Conservation (phyloP, 1,139 yeast genomes). For the Pichia sp. region DNA sequence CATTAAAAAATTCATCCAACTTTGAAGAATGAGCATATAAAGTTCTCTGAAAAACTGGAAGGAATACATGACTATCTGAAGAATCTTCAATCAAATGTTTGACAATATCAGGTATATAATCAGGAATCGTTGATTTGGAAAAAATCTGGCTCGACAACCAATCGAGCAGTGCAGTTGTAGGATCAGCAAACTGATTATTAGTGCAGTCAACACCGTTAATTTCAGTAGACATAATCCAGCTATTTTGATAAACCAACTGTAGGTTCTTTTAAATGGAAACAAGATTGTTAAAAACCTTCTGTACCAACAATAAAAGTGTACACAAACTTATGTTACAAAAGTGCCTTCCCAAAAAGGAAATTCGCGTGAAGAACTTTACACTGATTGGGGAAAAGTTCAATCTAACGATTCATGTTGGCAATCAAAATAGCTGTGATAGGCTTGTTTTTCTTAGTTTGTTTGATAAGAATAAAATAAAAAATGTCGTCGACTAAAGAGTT, state of each 20-base stretch:
- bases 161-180: background rate
- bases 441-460: background rate
- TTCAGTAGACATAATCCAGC: background rate
- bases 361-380: conserved; percentile 1
- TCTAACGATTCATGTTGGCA: background rate
- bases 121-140: background rate
- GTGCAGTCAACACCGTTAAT: background rate
- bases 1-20: background rate
- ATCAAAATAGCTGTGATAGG: background rate
- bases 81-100: conserved; percentile 1
- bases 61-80: conserved; percentile 1
- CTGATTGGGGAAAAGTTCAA: background rate
- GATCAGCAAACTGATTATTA: background rate
- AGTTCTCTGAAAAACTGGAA: conserved; percentile 11
- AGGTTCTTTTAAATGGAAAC: background rate
- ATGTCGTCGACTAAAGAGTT: background rate
- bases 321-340: background rate
- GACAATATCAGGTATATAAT: conserved; percentile 2
- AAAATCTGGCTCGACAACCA: conserved; percentile 7
- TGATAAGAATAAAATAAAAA: background rate
- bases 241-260: background rate
- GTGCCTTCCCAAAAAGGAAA: conserved; percentile 6
- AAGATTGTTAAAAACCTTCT: background rate
- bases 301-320: background rate
- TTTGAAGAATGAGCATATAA: conserved; percentile 3